Evolutionary conservation across 148 eudicot species (phyloP), one percentile per base, ranked within the genome.

Genomic region (Polygonum maritimum): DNA sequence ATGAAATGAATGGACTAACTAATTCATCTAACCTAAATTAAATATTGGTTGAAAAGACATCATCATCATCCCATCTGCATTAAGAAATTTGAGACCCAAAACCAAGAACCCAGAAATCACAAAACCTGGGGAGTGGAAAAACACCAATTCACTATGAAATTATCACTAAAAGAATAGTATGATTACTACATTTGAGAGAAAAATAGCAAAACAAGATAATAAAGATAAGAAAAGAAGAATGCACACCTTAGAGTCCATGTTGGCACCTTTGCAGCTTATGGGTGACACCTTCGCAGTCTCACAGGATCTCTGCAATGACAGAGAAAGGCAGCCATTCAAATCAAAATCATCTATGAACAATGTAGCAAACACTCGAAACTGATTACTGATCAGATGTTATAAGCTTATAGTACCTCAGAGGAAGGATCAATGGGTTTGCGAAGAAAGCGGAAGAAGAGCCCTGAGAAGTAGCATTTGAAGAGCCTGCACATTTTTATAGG

Each of bases 401-500:
- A 65, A 65, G 6, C 47, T 44, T 44, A 44, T 44, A 6, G 4
- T 67, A 67, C 71, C 71, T 67, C 71, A 36, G 4, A 60, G 35
- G 71, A 67, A 45, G 71, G 71, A 67, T 67, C 71, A 67, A 67
- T 16, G 71, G 71, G 44, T 67, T 67, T 67, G 71, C 45, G 45
- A 38, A 36, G 41, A 67, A 67, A 67, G 45, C 71, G 38, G 45
- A 67, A 67, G 71, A 38, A 67, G 71, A 67, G 44, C 45, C 71
- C 44, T 67, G 71, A 33, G 19, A 67, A 67, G 71, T 67, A 67
- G 71, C 44, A 67, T 67, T 67, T 67, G 71, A 67, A 67, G 71
- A 67, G 40, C 38, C 71, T 67, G 45, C 71, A 67, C 71, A 67
- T 67, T 67, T 67, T 36, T 67, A 67, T 67, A 67, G 71, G 45